phyloP scores from a whole-genome alignment of 129 eudicot genomes.

The Sambucus nigra region DNA sequence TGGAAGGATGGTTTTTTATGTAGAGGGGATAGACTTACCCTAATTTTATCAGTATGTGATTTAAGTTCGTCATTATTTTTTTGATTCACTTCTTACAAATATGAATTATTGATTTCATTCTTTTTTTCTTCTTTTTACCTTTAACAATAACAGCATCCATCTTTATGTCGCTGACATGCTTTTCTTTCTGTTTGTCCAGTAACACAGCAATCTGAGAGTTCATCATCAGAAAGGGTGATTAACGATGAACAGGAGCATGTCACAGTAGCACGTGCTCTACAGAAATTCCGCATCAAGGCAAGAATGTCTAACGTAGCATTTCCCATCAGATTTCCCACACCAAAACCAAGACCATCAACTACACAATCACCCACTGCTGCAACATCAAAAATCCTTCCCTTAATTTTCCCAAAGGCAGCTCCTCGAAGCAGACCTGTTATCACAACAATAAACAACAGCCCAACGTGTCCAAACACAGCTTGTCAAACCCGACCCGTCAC shows the following conservation, averaged over 20 bases:
- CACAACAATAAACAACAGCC: conserved; percentile 17
- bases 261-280: conserved; percentile 79
- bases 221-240: conserved; percentile 33
- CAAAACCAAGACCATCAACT: conserved; percentile 45
- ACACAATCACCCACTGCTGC: conserved; percentile 41
- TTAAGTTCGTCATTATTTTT: no score
- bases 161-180: no score
- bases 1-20: no score
- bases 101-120: no score
- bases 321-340: conserved; percentile 68
- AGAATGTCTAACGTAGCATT: conserved; percentile 42
- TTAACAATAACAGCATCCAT: no score
- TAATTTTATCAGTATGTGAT: no score
- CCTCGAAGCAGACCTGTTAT: conserved; percentile 32
- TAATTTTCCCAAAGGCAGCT: conserved; percentile 47
- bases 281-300: conserved; percentile 55
- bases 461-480: conserved; percentile 18
- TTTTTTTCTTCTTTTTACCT: no score
- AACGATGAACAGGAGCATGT: conserved; percentile 88
- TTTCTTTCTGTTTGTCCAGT: conserved; percentile 33
- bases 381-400: conserved; percentile 81
- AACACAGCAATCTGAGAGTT: conserved; percentile 64
- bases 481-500: conserved; percentile 24
- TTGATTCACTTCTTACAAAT: no score
- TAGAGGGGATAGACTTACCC: no score